These are phyloP conservation scores for Amesomyces nigricolor DNA, from an alignment of 2,329 filamentous ascomycete genomes.

Conservation along the genomic window DNA sequence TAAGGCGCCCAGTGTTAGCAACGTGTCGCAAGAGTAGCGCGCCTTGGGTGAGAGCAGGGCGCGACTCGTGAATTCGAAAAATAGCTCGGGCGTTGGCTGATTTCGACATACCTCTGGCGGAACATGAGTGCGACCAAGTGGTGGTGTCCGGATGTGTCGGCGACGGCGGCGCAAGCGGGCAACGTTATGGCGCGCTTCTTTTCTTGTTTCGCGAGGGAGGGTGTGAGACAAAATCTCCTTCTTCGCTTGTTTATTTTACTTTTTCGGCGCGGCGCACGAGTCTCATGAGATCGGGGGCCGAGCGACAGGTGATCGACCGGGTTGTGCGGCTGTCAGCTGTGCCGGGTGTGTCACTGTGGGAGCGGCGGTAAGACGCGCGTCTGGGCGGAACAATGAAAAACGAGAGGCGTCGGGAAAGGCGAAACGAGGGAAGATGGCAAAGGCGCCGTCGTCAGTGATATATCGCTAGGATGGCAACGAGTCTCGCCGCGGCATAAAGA, in stretches of 20 bases:
- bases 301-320: not conserved
- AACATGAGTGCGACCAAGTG: constrained; percentile 19
- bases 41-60: not conserved
- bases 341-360: constrained; percentile 1
- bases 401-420: no score
- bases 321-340: not conserved
- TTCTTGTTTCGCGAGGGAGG: not conserved
- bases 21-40: not conserved
- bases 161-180: not conserved
- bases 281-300: constrained; percentile 1
- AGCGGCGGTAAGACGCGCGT: not conserved
- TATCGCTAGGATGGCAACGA: not conserved
- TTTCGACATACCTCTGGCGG: constrained; percentile 21
- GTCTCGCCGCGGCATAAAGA: not conserved
- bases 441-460: constrained; percentile 6
- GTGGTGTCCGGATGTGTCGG: constrained; percentile 4
- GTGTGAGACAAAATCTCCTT: not conserved
- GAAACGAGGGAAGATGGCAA: constrained; percentile 11
- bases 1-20: not conserved
- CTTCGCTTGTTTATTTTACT: not conserved
- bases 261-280: not conserved
- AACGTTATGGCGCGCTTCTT: not conserved
- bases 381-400: not conserved
- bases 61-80: not conserved
- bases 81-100: not conserved